Base-by-base conservation (phyloP, 169 alveolate genomes). In the Plasmodium inui region DNA sequence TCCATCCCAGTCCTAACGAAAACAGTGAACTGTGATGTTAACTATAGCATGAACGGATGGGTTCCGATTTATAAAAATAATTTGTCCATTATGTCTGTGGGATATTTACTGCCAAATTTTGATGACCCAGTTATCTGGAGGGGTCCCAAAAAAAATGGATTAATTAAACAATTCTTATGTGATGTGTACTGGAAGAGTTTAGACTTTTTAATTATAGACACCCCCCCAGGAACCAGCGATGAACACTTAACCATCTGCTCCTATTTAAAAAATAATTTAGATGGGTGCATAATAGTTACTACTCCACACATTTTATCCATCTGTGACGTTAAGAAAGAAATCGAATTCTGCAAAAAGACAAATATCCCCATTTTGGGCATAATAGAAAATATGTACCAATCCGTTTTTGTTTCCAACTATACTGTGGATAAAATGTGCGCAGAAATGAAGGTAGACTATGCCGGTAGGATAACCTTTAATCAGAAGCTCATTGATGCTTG, bases 141-240 rank as follows among this genome's bases (percentile, higher is more conserved):
- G 85, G 99, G 99, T 0, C 99, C 99, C 0, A 98, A 98, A 95
- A 99, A 99, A 96, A 98, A 98, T 32, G 92, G 95, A 6, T 96
- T 99, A 92, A 99, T 99, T 28, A 98, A 98, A 96, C 99, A 99
- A 96, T 99, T 99, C 93, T 96, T 99, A 73, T 97, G 99, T 14
- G 99, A 99, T 78, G 99, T 99, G 4, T 96, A 95, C 91, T 99
- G 99, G 99, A 99, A 99, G 34, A 98, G 97, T 44, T 96, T 98
- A 76, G 99, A 99, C 92, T 98, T 97, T 91, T 98, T 99, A 73
- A 97, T 99, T 85, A 97, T 99, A 53, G 99, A 99, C 95, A 98
- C 99, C 10, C 99, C 99, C 2, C 99, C 99, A 10, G 99, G 99
- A 92, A 78, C 99, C n/a, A 98, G 99, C 32, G 99, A 99, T 95